Percentiles rank a stretch among this genome's conserved stretches.
phyloP scores from a whole-genome alignment of 2,329 filamentous ascomycete genomes.

The Aspergillus sp. region DNA sequence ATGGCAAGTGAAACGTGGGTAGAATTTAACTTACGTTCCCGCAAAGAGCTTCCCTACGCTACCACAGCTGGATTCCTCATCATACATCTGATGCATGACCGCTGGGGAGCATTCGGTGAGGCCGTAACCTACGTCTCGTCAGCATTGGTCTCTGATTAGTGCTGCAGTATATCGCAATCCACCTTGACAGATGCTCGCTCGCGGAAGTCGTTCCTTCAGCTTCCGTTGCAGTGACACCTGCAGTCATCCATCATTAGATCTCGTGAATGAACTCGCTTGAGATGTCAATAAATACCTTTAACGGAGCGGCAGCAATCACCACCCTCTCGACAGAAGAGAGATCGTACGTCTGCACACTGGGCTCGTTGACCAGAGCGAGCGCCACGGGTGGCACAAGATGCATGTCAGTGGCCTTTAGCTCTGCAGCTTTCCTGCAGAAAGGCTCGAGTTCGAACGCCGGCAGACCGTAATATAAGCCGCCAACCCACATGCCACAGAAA shows the following conservation, averaged over 20 bases:
- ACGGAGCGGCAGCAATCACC: slow-evolving; percentile 19
- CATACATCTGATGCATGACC: slow-evolving; percentile 17
- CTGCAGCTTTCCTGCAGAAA: slow-evolving; percentile 16
- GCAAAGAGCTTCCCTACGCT: slow-evolving; percentile 19
- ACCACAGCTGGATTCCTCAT: slow-evolving; percentile 13
- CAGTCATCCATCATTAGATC: too few relatives aligned
- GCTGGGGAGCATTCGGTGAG: slow-evolving; percentile 16
- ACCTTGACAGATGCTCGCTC: slow-evolving; percentile 19
- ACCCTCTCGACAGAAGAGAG: slow-evolving; percentile 16
- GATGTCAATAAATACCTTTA: slow-evolving; percentile 10
- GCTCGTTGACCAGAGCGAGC: slow-evolving; percentile 11
- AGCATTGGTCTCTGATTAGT: background rate
- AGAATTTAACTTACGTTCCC: slow-evolving; percentile 6
- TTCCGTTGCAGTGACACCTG: slow-evolving; percentile 16
- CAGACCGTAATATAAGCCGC: slow-evolving; percentile 13
- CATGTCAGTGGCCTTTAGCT: slow-evolving; percentile 18
- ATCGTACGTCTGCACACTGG: slow-evolving; percentile 13
- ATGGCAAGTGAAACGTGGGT: background rate
- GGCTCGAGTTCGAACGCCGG: slow-evolving; percentile 17
- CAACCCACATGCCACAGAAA: slow-evolving; percentile 19
- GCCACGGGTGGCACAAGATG: slow-evolving; percentile 21
- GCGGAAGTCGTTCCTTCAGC: slow-evolving; percentile 17
- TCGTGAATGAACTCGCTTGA: too few relatives aligned
- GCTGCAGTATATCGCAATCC: background rate
- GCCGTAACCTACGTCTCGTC: slow-evolving; percentile 13